phyloP scores from a whole-genome alignment of 192 early-diverging fungal genomes.

The Coemansia sp. region DNA sequence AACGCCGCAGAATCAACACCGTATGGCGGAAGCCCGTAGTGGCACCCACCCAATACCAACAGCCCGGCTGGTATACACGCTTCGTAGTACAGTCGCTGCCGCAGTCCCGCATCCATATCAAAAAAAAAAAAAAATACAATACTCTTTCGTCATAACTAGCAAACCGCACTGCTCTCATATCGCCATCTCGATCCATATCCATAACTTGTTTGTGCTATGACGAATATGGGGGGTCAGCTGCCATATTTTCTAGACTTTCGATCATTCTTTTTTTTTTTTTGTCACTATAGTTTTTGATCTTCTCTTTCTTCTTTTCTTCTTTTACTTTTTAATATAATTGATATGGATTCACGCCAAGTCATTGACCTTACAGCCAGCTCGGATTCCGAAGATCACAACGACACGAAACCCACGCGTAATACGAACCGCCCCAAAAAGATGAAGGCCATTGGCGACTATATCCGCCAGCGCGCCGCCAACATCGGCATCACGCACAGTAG shows the following conservation, averaged over 20 bases:
- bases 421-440: not conserved
- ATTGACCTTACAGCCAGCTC: slow-evolving; percentile 29
- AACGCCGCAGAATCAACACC: not conserved
- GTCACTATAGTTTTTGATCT: no score
- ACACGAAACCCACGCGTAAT: not conserved
- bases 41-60: not conserved
- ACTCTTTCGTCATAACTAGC: not conserved
- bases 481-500: not conserved
- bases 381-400: not conserved
- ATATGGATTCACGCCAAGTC: not conserved
- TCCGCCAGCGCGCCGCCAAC: not conserved
- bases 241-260: not conserved
- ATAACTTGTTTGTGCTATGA: not conserved
- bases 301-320: not conserved
- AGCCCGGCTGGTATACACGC: slow-evolving; percentile 28
- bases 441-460: slow-evolving; percentile 1
- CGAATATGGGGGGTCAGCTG: not conserved
- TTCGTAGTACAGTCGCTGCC: slow-evolving; percentile 27
- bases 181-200: not conserved
- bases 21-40: slow-evolving; percentile 4
- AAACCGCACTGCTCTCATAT: not conserved
- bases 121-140: not conserved
- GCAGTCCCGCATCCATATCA: slow-evolving; percentile 5
- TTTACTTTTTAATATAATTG: not conserved
- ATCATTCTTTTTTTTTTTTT: not conserved